Conservation (phyloP, 306 rosid genomes). For the Betula pendula region DNA sequence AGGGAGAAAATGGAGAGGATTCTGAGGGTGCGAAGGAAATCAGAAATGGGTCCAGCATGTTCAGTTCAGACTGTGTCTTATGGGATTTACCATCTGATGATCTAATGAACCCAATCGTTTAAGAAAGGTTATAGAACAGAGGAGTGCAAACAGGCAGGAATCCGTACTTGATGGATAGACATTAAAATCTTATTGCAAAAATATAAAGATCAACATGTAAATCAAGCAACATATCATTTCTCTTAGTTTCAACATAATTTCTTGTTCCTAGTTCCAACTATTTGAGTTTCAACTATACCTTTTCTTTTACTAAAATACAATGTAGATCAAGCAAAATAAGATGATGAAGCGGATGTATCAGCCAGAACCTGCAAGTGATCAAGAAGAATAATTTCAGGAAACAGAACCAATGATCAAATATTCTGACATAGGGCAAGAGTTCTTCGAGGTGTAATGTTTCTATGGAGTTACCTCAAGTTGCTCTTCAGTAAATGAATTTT, state of each 20-base stretch:
- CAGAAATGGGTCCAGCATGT: constrained; percentile 64
- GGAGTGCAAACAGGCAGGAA: constrained; percentile 11
- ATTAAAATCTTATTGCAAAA: constrained; percentile 35
- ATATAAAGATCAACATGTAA: constrained; percentile 54
- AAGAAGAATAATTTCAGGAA: constrained; percentile 16
- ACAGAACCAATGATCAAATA: not conserved
- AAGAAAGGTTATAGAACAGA: constrained; percentile 33
- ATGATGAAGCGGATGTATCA: constrained; percentile 92
- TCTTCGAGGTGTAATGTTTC: constrained; percentile 15
- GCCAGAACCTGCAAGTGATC: constrained; percentile 77
- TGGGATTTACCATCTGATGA: constrained; percentile 93
- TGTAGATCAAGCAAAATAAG: constrained; percentile 81
- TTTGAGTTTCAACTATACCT: constrained; percentile 31
- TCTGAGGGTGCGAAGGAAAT: constrained; percentile 60
- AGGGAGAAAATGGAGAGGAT: constrained; percentile 57
- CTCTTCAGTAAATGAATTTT: constrained; percentile 84
- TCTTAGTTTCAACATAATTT: constrained; percentile 26
- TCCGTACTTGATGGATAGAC: constrained; percentile 39
- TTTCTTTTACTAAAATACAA: constrained; percentile 37
- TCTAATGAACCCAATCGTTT: constrained; percentile 68
- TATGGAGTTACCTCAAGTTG: constrained; percentile 79
- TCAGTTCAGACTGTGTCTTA: constrained; percentile 69
- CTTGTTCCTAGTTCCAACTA: constrained; percentile 36
- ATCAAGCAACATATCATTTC: constrained; percentile 48
- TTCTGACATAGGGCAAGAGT: not conserved